A percentile compares a stretch with the other conserved stretches of the same genome.
Evolutionary conservation across 2,329 filamentous ascomycete genomes (phyloP).

Genomic region (Neofusicoccum kwambonambiense): DNA sequence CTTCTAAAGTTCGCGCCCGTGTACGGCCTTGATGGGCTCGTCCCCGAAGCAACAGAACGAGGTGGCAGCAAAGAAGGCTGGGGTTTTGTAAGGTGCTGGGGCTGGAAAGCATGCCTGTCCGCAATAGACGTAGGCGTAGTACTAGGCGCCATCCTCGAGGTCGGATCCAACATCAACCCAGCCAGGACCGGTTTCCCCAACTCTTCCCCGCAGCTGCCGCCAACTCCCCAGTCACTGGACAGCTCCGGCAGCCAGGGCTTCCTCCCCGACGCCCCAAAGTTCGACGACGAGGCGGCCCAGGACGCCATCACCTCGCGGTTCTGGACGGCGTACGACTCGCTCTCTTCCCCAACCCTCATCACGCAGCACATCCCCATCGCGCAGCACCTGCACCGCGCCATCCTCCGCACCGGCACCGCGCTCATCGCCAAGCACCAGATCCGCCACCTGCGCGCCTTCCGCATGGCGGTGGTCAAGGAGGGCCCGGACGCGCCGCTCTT

Average conservation of each 20-base stretch:
- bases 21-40: conserved; percentile 91
- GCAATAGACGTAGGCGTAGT: conserved; percentile 94
- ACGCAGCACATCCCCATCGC: conserved; percentile 77
- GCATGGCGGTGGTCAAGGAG: conserved; percentile 94
- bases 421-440: conserved; percentile 93
- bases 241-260: conserved; percentile 21
- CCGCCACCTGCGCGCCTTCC: conserved; percentile 85
- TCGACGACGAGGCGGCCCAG: conserved; percentile 30
- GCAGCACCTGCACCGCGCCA: conserved; percentile 86
- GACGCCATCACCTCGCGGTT: conserved; percentile 53
- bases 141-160: conserved; percentile 86
- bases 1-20: conserved; percentile 87
- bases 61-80: conserved; percentile 81
- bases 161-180: conserved; percentile 55
- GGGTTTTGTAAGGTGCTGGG: conserved; percentile 97
- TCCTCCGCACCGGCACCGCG: conserved; percentile 87
- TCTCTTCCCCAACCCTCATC: conserved; percentile 63
- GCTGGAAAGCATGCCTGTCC: conserved; percentile 91
- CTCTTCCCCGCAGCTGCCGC: conserved; percentile 20
- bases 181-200: not conserved
- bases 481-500: conserved; percentile 90
- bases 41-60: conserved; percentile 70
- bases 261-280: conserved; percentile 23
- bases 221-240: conserved; percentile 21
- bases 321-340: conserved; percentile 59